These are phyloP conservation scores for Populus hybrid DNA, from an alignment of 441 rosid genomes.

Conservation along the genomic window DNA sequence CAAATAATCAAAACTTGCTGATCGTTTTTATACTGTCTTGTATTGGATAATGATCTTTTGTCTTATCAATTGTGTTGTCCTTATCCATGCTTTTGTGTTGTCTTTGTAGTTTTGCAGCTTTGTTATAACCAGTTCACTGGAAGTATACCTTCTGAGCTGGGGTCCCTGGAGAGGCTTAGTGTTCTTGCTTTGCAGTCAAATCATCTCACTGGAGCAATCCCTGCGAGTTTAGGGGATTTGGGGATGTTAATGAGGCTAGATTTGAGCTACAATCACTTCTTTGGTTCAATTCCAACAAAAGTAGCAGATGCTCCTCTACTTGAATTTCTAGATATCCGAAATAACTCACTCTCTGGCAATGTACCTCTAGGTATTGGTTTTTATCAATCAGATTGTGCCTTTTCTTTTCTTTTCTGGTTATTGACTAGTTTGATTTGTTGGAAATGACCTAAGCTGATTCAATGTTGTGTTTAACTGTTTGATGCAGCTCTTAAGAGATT, in stretches of 20 bases:
- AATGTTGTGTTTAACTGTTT: slow-evolving; percentile 14
- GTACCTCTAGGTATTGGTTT: slow-evolving; percentile 63
- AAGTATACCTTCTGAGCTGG: slow-evolving; percentile 65
- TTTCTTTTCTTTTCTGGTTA: background rate
- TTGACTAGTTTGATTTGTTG: background rate
- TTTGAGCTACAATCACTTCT: slow-evolving; percentile 65
- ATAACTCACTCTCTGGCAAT: slow-evolving; percentile 76
- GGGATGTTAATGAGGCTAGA: slow-evolving; percentile 56
- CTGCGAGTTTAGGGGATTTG: slow-evolving; percentile 75
- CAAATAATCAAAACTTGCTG: background rate
- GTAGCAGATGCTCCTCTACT: slow-evolving; percentile 64
- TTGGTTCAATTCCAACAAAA: slow-evolving; percentile 72
- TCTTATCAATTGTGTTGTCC: background rate
- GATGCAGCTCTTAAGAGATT: slow-evolving; percentile 71
- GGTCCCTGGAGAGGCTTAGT: slow-evolving; percentile 68
- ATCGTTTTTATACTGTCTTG: background rate
- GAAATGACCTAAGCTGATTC: background rate
- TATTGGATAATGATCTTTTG: background rate
- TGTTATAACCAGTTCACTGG: slow-evolving; percentile 85
- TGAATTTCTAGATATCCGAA: slow-evolving; percentile 64
- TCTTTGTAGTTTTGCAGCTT: slow-evolving; percentile 76
- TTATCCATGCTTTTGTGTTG: slow-evolving; percentile 6
- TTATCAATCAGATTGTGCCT: background rate
- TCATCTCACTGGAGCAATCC: slow-evolving; percentile 78
- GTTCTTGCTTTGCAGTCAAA: slow-evolving; percentile 83